Evolutionary conservation across 768 basidiomycete species (phyloP).

Genomic region (Mycena belliarum): DNA sequence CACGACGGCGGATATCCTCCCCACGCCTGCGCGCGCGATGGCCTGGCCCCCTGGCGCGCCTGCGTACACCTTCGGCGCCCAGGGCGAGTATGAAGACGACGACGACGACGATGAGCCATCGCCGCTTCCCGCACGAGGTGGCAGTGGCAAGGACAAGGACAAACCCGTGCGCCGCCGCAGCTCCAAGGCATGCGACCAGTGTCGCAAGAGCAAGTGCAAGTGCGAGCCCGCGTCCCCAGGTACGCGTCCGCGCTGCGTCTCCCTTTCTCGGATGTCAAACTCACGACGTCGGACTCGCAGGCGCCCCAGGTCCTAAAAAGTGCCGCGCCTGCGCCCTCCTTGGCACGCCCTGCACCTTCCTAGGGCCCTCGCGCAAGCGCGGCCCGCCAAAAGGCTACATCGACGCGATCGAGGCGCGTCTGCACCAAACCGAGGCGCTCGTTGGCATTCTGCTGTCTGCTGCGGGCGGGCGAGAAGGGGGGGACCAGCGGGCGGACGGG

Average conservation of each 20-base stretch:
- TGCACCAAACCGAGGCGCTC: slow-evolving; percentile 90
- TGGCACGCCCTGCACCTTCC: slow-evolving; percentile 74
- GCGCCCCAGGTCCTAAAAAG: too few relatives aligned
- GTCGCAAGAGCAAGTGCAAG: slow-evolving; percentile 85
- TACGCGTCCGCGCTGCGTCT: slow-evolving; percentile 48
- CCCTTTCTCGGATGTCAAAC: too few relatives aligned
- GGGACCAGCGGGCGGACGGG: slow-evolving; percentile 18
- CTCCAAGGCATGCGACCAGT: not conserved
- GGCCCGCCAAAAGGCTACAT: slow-evolving; percentile 95
- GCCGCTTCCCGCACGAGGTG: too few relatives aligned
- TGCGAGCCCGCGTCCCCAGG: slow-evolving; percentile 65
- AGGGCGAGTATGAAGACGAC: not conserved
- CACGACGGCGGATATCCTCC: too few relatives aligned
- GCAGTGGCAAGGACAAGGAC: not conserved
- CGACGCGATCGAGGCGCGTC: slow-evolving; percentile 87
- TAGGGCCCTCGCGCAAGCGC: slow-evolving; percentile 78
- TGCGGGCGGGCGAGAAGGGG: not conserved
- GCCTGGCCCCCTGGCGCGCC: not conserved
- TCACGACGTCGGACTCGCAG: too few relatives aligned
- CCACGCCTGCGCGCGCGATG: not conserved
- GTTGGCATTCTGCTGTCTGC: slow-evolving; percentile 77
- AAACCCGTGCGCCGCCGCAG: not conserved
- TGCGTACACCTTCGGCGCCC: not conserved
- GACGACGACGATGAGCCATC: not conserved
- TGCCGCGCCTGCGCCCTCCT: slow-evolving; percentile 80